Base-by-base conservation (phyloP, 192 early-diverging fungal genomes). In the Coemansia sp. region DNA sequence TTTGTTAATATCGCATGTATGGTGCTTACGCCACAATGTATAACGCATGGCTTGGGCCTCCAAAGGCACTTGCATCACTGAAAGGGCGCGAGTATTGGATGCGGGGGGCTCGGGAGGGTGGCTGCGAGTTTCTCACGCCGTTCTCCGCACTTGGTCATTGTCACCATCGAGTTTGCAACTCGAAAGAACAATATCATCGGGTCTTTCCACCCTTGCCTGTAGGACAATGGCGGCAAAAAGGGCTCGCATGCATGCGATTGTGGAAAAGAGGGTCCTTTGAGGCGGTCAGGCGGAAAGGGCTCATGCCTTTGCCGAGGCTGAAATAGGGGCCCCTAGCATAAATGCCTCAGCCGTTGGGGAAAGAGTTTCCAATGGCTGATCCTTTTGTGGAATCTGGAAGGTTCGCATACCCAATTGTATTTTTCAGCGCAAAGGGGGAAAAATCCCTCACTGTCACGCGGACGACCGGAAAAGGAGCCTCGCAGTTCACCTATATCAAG, bases 271-370 rank as follows among this genome's bases (percentile, higher is more conserved):
- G 45, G 45, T 47, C 20, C 45, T 20, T 9, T n/a, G n/a, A 22
- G 18, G 18, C n/a, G n/a, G 18, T 20, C 45, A 47, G 40, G 34
- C 34, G 34, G 34, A 35, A 35, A 35, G 34, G 34, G 34, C 45
- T 47, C 18, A 18, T 20, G 45, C 44, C 1, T 45, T 18, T 18
- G 44, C n/a, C 45, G 3, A 47, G 18, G 45, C n/a, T 47, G 45
- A 18, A 47, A 47, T 20, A 41, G 45, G 45, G 45, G 45, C 45
- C 18, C 44, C 45, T 47, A 20, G 45, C 45, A 6, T 22, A 47
- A 47, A 47, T 47, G 45, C 45, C 45, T 47, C 45, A 47, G 45
- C n/a, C n/a, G 45, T 47, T 47, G 45, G 45, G 40, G 45, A 47
- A 4, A 47, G 45, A 18, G 45, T 47, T 47, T 47, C n/a, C 8